phyloP scores from a whole-genome alignment of 2,329 filamentous ascomycete species.

The Penicillium corylophilum region DNA sequence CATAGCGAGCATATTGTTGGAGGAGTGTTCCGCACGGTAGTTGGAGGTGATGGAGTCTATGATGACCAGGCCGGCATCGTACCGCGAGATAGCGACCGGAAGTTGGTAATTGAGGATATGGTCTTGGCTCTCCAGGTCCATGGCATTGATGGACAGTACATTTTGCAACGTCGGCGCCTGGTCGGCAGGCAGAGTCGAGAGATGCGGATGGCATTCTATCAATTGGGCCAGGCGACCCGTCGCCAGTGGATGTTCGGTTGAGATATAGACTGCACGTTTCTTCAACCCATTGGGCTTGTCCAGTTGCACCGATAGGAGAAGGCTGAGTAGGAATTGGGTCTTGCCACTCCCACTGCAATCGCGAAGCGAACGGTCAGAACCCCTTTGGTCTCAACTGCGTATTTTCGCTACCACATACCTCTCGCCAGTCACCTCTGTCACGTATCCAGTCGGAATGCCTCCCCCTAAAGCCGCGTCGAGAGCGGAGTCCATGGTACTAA shows the following conservation, averaged over 20 bases:
- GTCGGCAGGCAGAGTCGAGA: slow-evolving; percentile 47
- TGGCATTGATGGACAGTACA: slow-evolving; percentile 77
- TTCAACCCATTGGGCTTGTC: slow-evolving; percentile 68
- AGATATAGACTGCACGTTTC: slow-evolving; percentile 83
- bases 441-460: slow-evolving; percentile 74
- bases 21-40: slow-evolving; percentile 76
- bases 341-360: slow-evolving; percentile 77
- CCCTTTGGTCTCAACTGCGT: slow-evolving; percentile 4
- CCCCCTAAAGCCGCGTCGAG: slow-evolving; percentile 73
- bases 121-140: slow-evolving; percentile 90
- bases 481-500: slow-evolving; percentile 75
- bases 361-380: slow-evolving; percentile 7
- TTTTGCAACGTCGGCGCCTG: slow-evolving; percentile 66
- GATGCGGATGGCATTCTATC: slow-evolving; percentile 63
- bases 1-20: slow-evolving; percentile 53
- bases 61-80: slow-evolving; percentile 76
- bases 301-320: slow-evolving; percentile 83
- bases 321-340: slow-evolving; percentile 84
- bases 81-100: slow-evolving; percentile 74
- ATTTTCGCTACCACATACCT: slow-evolving; percentile 53
- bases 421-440: slow-evolving; percentile 90
- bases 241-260: slow-evolving; percentile 82
- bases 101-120: slow-evolving; percentile 93
- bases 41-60: slow-evolving; percentile 94
- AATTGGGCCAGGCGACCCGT: slow-evolving; percentile 81